Evolutionary conservation across 2,329 filamentous ascomycete species (phyloP).

Genomic region (Neurospora sp.): DNA sequence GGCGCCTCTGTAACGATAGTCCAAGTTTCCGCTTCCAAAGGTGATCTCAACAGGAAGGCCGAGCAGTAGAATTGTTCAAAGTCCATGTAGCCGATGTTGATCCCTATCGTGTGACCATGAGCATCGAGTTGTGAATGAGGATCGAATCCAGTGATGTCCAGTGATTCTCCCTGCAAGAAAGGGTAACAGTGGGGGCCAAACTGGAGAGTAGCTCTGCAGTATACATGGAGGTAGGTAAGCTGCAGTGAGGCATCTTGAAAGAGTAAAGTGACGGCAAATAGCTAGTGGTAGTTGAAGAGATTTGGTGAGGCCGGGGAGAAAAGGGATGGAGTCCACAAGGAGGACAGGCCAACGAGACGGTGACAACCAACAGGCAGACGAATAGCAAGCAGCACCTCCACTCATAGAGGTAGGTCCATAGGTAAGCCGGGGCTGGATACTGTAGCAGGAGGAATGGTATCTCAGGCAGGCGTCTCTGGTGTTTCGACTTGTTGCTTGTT

Average conservation of each 20-base stretch:
- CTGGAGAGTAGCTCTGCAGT: background rate
- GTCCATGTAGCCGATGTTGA: background rate
- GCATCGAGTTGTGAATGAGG: background rate
- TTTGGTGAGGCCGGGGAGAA: background rate
- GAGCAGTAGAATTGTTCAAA: background rate
- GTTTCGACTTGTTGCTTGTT: background rate
- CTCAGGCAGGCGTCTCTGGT: background rate
- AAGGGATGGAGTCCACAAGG: background rate
- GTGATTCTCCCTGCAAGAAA: background rate
- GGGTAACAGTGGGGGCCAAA: background rate
- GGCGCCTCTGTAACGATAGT: background rate
- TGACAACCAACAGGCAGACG: background rate
- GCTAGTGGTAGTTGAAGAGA: background rate
- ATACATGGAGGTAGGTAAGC: background rate
- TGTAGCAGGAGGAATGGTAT: background rate
- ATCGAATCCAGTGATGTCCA: background rate
- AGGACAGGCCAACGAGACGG: background rate
- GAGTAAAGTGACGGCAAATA: background rate
- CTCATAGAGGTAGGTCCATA: background rate
- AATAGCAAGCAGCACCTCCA: background rate
- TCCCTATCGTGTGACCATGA: background rate
- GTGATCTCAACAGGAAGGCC: background rate
- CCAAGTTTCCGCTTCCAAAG: background rate
- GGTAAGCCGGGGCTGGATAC: background rate
- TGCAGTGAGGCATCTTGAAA: background rate